Evolutionary conservation across 2,329 filamentous ascomycete genomes (phyloP).

Genomic region (Podosphaera fusca): DNA sequence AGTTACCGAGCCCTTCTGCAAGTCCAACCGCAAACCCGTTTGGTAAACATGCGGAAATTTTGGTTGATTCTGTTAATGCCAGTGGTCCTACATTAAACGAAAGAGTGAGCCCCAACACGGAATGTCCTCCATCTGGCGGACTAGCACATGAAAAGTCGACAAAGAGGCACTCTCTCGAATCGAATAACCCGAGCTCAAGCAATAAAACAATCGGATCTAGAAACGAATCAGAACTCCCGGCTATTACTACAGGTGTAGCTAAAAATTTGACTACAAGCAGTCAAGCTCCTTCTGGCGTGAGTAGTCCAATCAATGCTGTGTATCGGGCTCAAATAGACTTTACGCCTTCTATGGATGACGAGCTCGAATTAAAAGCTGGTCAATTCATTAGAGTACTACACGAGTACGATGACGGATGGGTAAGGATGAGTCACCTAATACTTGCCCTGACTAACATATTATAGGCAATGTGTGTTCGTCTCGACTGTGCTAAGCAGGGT

Average conservation of each 20-base stretch:
- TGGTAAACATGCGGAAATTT: constrained; percentile 31
- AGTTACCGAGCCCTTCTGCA: neutral
- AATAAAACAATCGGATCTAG: neutral
- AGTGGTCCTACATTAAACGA: constrained; percentile 21
- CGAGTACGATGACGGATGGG: constrained; percentile 97
- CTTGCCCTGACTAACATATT: constrained; percentile 14
- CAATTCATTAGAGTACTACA: constrained; percentile 75
- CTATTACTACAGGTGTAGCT: constrained; percentile 7
- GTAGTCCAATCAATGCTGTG: constrained; percentile 36
- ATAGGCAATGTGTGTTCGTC: constrained; percentile 69
- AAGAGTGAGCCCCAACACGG: constrained; percentile 18
- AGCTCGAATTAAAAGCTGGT: constrained; percentile 59
- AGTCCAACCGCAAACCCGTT: constrained; percentile 39
- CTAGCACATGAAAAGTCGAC: constrained; percentile 27
- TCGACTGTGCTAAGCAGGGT: constrained; percentile 80
- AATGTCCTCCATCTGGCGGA: constrained; percentile 5
- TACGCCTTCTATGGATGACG: constrained; percentile 75
- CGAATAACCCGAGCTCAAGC: neutral
- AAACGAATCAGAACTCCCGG: neutral
- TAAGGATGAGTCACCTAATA: constrained; percentile 23
- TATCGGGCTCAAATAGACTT: constrained; percentile 92
- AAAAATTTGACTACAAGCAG: constrained; percentile 23
- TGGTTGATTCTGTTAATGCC: constrained; percentile 20
- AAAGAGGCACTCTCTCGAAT: constrained; percentile 14
- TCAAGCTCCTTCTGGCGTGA: constrained; percentile 27